Conservation (phyloP, 2,329 filamentous ascomycete genomes). For the Botrytis paeoniae region DNA sequence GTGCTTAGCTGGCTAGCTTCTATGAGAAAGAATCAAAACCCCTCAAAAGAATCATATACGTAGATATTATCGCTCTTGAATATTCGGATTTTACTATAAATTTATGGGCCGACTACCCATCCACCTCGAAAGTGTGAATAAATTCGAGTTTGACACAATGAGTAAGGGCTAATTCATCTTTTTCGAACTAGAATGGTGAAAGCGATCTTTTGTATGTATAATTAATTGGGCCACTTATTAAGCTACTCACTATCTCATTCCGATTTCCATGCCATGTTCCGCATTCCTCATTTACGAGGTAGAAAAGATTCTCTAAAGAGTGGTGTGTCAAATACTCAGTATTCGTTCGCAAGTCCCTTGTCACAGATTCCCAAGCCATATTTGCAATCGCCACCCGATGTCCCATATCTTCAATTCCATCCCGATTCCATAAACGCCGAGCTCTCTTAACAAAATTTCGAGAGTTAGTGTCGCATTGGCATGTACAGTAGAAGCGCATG, state of each 20-base stretch:
- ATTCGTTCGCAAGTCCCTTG: background rate
- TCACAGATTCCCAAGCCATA: background rate
- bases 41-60: background rate
- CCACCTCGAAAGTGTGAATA: background rate
- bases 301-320: background rate
- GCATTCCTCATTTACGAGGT: background rate
- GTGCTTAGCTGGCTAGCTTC: background rate
- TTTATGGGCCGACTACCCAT: background rate
- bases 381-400: background rate
- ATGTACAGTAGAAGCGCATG: background rate
- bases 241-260: background rate
- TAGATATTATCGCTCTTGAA: background rate
- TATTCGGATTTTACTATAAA: background rate
- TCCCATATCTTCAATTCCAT: background rate
- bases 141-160: background rate
- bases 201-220: background rate
- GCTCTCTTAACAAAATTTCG: background rate
- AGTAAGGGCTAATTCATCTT: background rate
- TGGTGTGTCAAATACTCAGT: background rate
- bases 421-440: background rate
- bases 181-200: background rate
- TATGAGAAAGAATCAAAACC: background rate
- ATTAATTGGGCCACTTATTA: slow-evolving; percentile 8
- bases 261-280: background rate
- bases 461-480: background rate